Percentiles rank a stretch among this genome's conserved stretches.
Evolutionary conservation across 129 eudicot species (phyloP).

Genomic region (Daucus carota): DH1_v3.0 NC_030383.2:37722001-37722500

Average conservation of each 20-base stretch:
- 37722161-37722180: neutral
- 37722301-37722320: conserved; percentile 85
- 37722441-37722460: neutral
- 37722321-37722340: conserved; percentile 91
- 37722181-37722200: conserved; percentile 55
- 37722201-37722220: conserved; percentile 67
- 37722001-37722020: conserved; percentile 79
- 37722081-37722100: neutral
- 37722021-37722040: conserved; percentile 86
- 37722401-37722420: neutral
- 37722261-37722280: conserved; percentile 86
- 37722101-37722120: too few species aligned
- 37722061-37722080: conserved; percentile 81
- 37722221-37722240: conserved; percentile 79
- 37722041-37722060: conserved; percentile 86
- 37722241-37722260: conserved; percentile 92
- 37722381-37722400: neutral
- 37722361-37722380: conserved; percentile 74
- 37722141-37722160: neutral
- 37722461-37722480: neutral
- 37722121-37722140: neutral
- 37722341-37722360: conserved; percentile 95
- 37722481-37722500: neutral
- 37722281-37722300: conserved; percentile 97
- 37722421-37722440: neutral